Conservation (phyloP, 2,329 filamentous ascomycete genomes). For the Hymenoscyphus infarciens region DNA sequence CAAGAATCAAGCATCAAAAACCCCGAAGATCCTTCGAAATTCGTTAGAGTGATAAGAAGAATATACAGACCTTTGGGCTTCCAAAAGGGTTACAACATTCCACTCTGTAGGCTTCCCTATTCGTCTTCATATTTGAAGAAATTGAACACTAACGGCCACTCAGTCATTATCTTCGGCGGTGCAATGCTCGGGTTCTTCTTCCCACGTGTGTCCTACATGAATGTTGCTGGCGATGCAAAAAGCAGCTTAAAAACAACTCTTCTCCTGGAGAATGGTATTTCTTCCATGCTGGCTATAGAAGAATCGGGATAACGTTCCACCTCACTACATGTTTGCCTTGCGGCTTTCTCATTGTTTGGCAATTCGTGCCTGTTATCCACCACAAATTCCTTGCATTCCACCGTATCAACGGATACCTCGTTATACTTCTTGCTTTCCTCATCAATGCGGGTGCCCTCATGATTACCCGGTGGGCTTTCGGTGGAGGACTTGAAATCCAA, state of each 20-base stretch:
- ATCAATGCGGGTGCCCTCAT: constrained; percentile 50
- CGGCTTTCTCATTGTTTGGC: constrained; percentile 42
- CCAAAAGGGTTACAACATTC: constrained; percentile 53
- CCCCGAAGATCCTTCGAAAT: neutral
- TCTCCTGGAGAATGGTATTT: constrained; percentile 43
- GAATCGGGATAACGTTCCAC: constrained; percentile 45
- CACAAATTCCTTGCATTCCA: constrained; percentile 52
- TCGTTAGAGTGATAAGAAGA: constrained; percentile 8
- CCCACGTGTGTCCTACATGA: constrained; percentile 19
- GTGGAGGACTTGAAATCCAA: constrained; percentile 51
- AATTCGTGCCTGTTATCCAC: constrained; percentile 47
- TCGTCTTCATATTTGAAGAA: too few species aligned
- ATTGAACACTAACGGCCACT: neutral
- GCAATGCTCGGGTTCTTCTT: constrained; percentile 27
- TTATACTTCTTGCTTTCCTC: constrained; percentile 46
- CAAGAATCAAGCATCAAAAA: neutral
- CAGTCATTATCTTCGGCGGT: constrained; percentile 24
- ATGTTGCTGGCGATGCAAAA: constrained; percentile 20
- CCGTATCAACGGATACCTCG: constrained; percentile 56
- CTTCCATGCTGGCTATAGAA: constrained; percentile 33
- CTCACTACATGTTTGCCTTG: constrained; percentile 45
- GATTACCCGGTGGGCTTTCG: constrained; percentile 49
- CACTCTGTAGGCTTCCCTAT: constrained; percentile 40
- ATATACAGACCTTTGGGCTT: constrained; percentile 63
- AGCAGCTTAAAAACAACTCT: constrained; percentile 27